phyloP scores from a whole-genome alignment of 306 rosid genomes.

The Morella rubra region DNA sequence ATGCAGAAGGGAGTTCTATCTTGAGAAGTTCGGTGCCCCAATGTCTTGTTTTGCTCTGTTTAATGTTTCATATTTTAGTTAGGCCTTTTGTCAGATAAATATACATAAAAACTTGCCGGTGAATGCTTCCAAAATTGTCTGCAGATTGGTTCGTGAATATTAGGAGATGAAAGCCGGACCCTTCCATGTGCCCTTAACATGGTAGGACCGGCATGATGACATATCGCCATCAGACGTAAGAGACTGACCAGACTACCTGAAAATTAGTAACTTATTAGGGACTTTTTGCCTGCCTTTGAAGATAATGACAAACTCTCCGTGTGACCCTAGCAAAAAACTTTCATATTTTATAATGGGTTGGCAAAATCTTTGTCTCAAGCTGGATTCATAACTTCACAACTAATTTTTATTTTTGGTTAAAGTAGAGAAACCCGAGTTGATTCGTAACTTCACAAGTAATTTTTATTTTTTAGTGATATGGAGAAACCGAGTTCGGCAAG shows the following conservation, averaged over 20 bases:
- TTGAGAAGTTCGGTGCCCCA: not conserved
- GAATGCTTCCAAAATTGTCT: conserved; percentile 15
- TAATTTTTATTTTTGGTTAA: too few species aligned
- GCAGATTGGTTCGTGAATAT: conserved; percentile 12
- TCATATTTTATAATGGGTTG: not conserved
- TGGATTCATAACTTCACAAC: too few species aligned
- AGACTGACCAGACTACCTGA: not conserved
- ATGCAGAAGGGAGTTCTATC: not conserved
- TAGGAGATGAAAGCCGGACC: conserved; percentile 3
- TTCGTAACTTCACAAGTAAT: too few species aligned
- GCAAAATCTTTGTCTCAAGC: not conserved
- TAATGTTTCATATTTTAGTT: not conserved
- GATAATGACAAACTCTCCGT: not conserved
- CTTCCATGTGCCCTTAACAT: conserved; percentile 33
- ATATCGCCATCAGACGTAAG: not conserved
- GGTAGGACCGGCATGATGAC: conserved; percentile 23
- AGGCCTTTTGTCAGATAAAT: not conserved
- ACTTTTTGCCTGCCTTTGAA: not conserved
- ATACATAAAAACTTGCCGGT: not conserved
- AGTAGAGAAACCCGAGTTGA: too few species aligned
- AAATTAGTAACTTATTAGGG: not conserved
- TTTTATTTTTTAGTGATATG: too few species aligned
- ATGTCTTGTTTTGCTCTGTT: not conserved
- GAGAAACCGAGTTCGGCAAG: too few species aligned
- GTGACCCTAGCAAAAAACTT: not conserved